Evolutionary conservation across 2,329 filamentous ascomycete species (phyloP), one percentile per base, ranked within the genome.

Genomic region (Fusarium pseudograminearum): DNA sequence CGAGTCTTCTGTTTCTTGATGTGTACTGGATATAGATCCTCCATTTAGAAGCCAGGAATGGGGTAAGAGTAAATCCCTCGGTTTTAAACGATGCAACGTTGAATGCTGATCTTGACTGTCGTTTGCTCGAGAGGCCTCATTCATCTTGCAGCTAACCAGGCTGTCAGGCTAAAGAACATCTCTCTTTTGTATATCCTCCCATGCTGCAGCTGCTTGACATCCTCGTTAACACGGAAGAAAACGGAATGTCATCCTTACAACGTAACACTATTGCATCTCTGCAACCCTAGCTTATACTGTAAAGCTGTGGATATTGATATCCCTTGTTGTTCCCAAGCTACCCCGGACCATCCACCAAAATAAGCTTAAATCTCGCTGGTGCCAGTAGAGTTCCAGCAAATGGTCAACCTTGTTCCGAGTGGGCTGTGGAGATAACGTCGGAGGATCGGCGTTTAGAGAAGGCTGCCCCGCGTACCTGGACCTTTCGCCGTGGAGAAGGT

Each of bases 401-500:
- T 16, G 20, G 42, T 40, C 40, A 57, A 48, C 40, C 65, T 42
- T 45, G 56, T 36, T n/a, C n/a, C 28, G 18, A 22, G n/a, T 24
- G 28, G 44, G 12, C 9, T 57, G 51, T 67, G 66, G 67, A 52
- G 67, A 68, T 60, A 45, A 30, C 64, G 52, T 70, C 63, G 67
- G 67, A 42, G 36, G 53, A 57, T 71, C 72, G 70, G 72, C 65
- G 55, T 67, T 67, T 53, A 57, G 40, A 45, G 57, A 51, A 59
- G 58, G 67, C 56, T 63, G 65, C 72, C 67, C 65, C 72, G 63
- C 64, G 53, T 51, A 45, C 57, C 28, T 52, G n/a, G 38, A 11
- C 48, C 47, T 30, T 41, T 41, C 34, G 7, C 15, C 34, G 34
- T 52, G 48, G 48, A 18, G 34, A 52, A 52, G 10, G 31, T 4